Percentiles rank a stretch among this genome's conserved stretches.
These are phyloP conservation scores for Aspergillus ochraceoroseus DNA, from an alignment of 2,329 filamentous ascomycete species.

Conservation along the genomic window DNA sequence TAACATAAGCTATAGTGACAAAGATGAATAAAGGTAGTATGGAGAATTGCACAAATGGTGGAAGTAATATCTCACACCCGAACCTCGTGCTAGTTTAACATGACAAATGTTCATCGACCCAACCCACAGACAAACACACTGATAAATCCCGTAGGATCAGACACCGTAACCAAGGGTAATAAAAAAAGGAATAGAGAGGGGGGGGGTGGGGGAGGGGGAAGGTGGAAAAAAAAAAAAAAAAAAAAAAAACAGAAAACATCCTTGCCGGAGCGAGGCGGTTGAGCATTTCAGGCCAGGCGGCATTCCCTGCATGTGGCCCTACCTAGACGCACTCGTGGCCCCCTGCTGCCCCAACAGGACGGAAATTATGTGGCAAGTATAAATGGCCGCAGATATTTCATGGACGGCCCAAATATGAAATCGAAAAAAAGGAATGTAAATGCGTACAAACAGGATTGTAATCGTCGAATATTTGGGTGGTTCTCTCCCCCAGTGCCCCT, in stretches of 20 bases:
- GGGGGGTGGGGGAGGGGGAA: background rate
- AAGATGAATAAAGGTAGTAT: slow-evolving; percentile 12
- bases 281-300: slow-evolving; percentile 21
- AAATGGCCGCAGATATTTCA: slow-evolving; percentile 12
- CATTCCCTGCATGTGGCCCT: slow-evolving; percentile 37
- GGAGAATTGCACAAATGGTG: slow-evolving; percentile 8
- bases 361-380: slow-evolving; percentile 19
- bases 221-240: slow-evolving; percentile 7
- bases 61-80: slow-evolving; percentile 19
- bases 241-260: slow-evolving; percentile 9
- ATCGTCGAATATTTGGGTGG: too few species aligned
- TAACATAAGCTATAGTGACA: slow-evolving; percentile 21
- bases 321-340: slow-evolving; percentile 17
- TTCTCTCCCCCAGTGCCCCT: too few species aligned
- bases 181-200: background rate
- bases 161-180: slow-evolving; percentile 14
- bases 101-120: slow-evolving; percentile 22
- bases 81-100: slow-evolving; percentile 22
- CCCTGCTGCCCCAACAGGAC: slow-evolving; percentile 10
- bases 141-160: slow-evolving; percentile 9
- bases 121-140: slow-evolving; percentile 20
- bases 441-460: slow-evolving; percentile 10
- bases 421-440: slow-evolving; percentile 10
- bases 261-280: slow-evolving; percentile 2
- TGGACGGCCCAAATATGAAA: background rate